Base-by-base conservation (phyloP, 805 yeast genomes). In the Yarrowia sp. region DNA sequence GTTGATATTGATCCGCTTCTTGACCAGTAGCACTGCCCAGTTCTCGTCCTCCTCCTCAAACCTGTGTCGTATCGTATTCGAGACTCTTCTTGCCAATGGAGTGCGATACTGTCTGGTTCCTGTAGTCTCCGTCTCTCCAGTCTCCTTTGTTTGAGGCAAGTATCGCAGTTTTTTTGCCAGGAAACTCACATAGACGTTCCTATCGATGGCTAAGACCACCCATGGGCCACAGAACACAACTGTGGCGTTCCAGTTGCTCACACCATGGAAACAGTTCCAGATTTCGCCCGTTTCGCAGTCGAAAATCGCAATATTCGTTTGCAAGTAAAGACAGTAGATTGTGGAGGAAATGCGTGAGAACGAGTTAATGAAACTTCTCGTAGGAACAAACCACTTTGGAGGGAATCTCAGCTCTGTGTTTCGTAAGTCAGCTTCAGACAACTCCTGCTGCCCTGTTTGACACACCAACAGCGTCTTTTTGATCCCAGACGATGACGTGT, bases 191-290 rank as follows among this genome's bases (percentile, higher is more conserved):
- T 59, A 59, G 41, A 59, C 65, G 35, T 59, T 59, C 32, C 65
- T 35, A 7, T 45, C 65, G 38, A 59, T 59, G 4, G 65, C 65
- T 22, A 63, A 16, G 19, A 63, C 56, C 7, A 63, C 67, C 67
- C 67, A 63, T 8, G 67, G 67, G 1, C 67, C 67, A 10, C 67
- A 63, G 16, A 63, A 63, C 11, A 48, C 56, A 11, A 63, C 56
- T 1, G 56, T 48, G 8, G 67, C 55, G 40, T 63, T 63, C 67
- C 67, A 63, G 40, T 63, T 63, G 48, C 56, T 63, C 38, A 63
- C 56, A 1, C 67, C 56, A 7, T 63, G 55, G 48, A 63, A 63
- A 48, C 55, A 63, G 56, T 63, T 63, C 67, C 67, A 63, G n/a
- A 63, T 40, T 15, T 63, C 56, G n/a, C 67, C 67, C 4, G 45